Percentiles rank a stretch among this genome's conserved stretches.
Conservation (phyloP, 192 early-diverging fungal species). For the Entomortierella parvispora region DNA sequence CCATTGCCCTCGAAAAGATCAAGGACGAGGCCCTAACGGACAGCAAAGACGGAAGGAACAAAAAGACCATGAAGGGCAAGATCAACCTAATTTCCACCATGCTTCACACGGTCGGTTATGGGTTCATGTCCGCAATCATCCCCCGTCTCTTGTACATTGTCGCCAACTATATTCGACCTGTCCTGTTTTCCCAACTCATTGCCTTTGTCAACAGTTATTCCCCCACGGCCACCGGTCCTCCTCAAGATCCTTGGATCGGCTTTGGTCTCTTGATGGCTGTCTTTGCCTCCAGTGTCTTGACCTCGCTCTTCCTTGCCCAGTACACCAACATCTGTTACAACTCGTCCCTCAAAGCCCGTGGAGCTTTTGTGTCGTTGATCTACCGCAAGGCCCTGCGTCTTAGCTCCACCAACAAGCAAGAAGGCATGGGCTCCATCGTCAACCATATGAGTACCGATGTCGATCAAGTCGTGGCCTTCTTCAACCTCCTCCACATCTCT, state of each 20-base stretch:
- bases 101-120: slow-evolving; percentile 27
- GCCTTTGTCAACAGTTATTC: slow-evolving; percentile 24
- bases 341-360: slow-evolving; percentile 58
- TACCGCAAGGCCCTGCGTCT: slow-evolving; percentile 70
- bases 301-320: slow-evolving; percentile 35
- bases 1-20: slow-evolving; percentile 16
- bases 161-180: slow-evolving; percentile 13
- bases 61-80: slow-evolving; percentile 3
- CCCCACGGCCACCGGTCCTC: background rate
- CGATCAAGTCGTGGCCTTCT: slow-evolving; percentile 25
- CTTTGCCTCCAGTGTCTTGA: slow-evolving; percentile 6
- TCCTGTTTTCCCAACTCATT: slow-evolving; percentile 29
- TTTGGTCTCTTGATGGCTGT: slow-evolving; percentile 35
- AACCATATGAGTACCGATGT: slow-evolving; percentile 68
- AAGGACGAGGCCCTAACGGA: slow-evolving; percentile 1
- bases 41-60: background rate
- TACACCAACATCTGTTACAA: slow-evolving; percentile 32
- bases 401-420: slow-evolving; percentile 62
- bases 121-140: slow-evolving; percentile 23
- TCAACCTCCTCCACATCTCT: slow-evolving; percentile 26
- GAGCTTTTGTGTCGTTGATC: slow-evolving; percentile 60
- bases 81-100: slow-evolving; percentile 18
- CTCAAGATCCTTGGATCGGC: slow-evolving; percentile 17
- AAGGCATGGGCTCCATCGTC: slow-evolving; percentile 70
- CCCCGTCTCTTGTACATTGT: slow-evolving; percentile 24